phyloP scores from a whole-genome alignment of 2,329 filamentous ascomycete genomes.

The Ceratocystis ficicola region DNA sequence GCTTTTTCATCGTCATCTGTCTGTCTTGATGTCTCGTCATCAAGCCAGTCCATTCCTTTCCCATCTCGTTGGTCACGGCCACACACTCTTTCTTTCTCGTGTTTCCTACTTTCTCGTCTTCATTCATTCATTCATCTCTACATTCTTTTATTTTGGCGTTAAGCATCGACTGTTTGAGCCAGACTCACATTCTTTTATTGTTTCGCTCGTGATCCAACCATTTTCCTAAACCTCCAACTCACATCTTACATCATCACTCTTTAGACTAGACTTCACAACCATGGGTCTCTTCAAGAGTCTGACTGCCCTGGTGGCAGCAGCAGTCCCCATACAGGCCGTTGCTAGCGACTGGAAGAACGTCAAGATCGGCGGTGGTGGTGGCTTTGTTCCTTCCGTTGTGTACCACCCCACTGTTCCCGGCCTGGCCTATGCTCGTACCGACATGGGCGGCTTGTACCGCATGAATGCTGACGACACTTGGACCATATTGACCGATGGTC shows the following conservation, averaged over 20 bases:
- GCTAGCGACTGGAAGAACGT: conserved; percentile 38
- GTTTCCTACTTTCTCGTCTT: not conserved
- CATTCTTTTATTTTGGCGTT: not conserved
- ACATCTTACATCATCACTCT: not conserved
- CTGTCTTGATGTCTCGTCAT: not conserved
- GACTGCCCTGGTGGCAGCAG: conserved; percentile 22
- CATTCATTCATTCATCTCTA: not conserved
- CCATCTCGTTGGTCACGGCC: not conserved
- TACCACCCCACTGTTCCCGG: conserved; percentile 42
- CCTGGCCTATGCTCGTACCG: conserved; percentile 44
- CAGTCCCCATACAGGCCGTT: conserved; percentile 27
- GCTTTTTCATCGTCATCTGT: too few species aligned
- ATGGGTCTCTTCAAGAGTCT: conserved; percentile 15
- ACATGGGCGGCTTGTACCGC: conserved; percentile 46
- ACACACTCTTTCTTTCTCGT: conserved; percentile 1
- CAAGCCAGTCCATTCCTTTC: not conserved
- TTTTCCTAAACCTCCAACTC: not conserved
- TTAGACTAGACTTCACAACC: not conserved
- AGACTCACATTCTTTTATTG: not conserved
- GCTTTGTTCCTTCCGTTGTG: conserved; percentile 45
- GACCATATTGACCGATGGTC: conserved; percentile 41
- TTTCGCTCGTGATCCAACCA: not conserved
- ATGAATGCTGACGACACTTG: conserved; percentile 44
- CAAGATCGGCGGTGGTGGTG: conserved; percentile 43
- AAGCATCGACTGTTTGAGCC: conserved; percentile 5